Evolutionary conservation across 2,329 filamentous ascomycete genomes (phyloP).

Genomic region (Emydomyces testavorans): DNA sequence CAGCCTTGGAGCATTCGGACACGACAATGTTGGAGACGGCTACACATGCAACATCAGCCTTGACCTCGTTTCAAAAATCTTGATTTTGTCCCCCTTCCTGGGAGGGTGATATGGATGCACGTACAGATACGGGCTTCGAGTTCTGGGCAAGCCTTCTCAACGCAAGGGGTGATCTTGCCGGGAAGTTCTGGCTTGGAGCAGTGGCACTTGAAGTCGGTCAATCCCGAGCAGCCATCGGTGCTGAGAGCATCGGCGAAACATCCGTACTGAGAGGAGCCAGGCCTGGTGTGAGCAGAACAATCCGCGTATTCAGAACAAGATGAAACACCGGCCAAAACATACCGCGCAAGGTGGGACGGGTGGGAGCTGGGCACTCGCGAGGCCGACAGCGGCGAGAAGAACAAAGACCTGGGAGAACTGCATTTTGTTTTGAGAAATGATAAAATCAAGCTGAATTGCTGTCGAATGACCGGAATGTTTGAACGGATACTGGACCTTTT

Average conservation of each 20-base stretch:
- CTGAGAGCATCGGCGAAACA: constrained; percentile 38
- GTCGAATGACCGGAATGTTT: no score
- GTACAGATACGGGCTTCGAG: constrained; percentile 10
- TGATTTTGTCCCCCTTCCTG: no score
- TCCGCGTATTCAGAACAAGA: not conserved
- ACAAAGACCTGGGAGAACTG: constrained; percentile 25
- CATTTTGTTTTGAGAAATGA: constrained; percentile 21
- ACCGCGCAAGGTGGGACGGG: constrained; percentile 39
- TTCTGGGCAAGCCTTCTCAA: constrained; percentile 32
- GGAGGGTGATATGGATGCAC: not conserved
- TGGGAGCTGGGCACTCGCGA: constrained; percentile 38
- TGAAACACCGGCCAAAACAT: constrained; percentile 18
- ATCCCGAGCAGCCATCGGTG: constrained; percentile 34
- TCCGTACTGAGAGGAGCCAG: constrained; percentile 26
- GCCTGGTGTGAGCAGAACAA: not conserved
- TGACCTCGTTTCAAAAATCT: not conserved
- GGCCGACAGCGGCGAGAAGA: constrained; percentile 34
- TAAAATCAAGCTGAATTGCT: no score
- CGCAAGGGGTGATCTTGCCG: constrained; percentile 36
- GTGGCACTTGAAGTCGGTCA: constrained; percentile 42
- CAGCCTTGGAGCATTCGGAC: constrained; percentile 26
- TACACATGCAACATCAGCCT: constrained; percentile 15
- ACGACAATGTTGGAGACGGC: constrained; percentile 31
- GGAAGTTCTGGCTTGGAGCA: constrained; percentile 38
- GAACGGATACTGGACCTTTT: no score